These are phyloP conservation scores for Pisolithus thermaeus DNA, from an alignment of 1,284 basidiomycete species.

Conservation along the genomic window DNA sequence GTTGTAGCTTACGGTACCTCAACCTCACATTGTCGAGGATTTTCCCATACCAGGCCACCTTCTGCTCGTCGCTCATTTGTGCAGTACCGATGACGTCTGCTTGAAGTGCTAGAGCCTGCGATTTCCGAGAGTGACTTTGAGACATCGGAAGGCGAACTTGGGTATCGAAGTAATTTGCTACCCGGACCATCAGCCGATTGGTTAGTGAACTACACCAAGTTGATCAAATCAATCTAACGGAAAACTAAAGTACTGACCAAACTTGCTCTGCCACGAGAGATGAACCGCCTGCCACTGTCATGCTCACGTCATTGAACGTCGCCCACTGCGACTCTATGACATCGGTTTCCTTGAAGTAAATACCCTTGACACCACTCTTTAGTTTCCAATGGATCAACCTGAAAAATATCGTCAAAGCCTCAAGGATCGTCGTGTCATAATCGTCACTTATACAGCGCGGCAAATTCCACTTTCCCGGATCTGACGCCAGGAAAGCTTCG, in stretches of 20 bases:
- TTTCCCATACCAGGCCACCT: constrained; percentile 86
- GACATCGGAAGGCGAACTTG: constrained; percentile 75
- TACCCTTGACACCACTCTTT: constrained; percentile 86
- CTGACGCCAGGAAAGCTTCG: constrained; percentile 80
- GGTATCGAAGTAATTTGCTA: constrained; percentile 91
- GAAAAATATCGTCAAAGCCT: constrained; percentile 90
- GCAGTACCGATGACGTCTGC: constrained; percentile 24
- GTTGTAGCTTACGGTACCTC: constrained; percentile 90
- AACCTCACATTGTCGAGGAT: constrained; percentile 91
- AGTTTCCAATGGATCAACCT: constrained; percentile 93
- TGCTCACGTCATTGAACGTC: constrained; percentile 90
- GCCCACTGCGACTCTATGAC: constrained; percentile 96
- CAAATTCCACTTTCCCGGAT: constrained; percentile 86
- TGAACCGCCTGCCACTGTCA: constrained; percentile 86
- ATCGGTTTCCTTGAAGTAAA: constrained; percentile 97
- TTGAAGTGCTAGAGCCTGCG: constrained; percentile 18
- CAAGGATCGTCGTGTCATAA: constrained; percentile 87
- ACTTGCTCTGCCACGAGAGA: constrained; percentile 91
- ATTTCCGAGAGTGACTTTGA: constrained; percentile 19
- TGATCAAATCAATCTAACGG: background rate
- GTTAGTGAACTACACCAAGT: constrained; percentile 62
- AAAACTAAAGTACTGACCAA: constrained; percentile 51
- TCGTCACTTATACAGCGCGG: constrained; percentile 84
- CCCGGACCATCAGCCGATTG: constrained; percentile 84
- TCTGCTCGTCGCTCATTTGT: constrained; percentile 76